Conservation (phyloP, 2,329 filamentous ascomycete genomes). For the Colletotrichum filicis region DNA sequence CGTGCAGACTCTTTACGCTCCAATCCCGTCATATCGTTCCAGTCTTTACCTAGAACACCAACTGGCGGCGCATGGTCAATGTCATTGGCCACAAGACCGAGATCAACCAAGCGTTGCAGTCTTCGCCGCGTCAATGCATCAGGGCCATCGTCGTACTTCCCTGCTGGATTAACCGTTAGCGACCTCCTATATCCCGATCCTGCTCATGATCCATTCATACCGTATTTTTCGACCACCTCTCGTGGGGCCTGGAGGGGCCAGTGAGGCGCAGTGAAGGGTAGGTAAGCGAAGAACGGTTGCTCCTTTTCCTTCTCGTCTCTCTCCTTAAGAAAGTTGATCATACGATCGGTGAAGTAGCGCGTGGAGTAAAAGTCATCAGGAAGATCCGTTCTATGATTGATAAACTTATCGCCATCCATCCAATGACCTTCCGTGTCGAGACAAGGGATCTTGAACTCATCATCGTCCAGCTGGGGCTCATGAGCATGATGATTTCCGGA, state of each 20-base stretch:
- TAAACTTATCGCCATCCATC: constrained; percentile 56
- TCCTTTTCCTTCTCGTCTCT: constrained; percentile 49
- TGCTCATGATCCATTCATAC: neutral
- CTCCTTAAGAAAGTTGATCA: constrained; percentile 53
- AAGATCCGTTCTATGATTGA: constrained; percentile 46
- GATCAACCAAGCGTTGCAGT: constrained; percentile 54
- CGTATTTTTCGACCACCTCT: constrained; percentile 32
- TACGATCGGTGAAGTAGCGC: constrained; percentile 53
- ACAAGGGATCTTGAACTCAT: constrained; percentile 6
- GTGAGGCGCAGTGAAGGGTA: constrained; percentile 63
- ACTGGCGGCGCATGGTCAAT: constrained; percentile 35
- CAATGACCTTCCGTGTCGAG: constrained; percentile 36
- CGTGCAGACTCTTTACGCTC: constrained; percentile 40
- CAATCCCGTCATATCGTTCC: constrained; percentile 14
- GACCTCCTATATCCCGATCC: neutral
- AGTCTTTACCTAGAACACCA: neutral
- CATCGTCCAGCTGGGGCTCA: constrained; percentile 51
- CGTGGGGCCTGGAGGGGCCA: constrained; percentile 62
- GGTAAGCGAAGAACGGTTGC: constrained; percentile 59
- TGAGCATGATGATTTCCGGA: constrained; percentile 65
- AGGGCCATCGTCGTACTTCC: constrained; percentile 47
- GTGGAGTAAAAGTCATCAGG: constrained; percentile 58
- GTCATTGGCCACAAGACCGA: constrained; percentile 48
- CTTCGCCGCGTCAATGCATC: constrained; percentile 56
- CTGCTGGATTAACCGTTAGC: neutral